Percentiles rank a stretch among this genome's conserved stretches.
Evolutionary conservation across 345 rosid genomes (phyloP).

Genomic region (Laguncularia racemosa): DNA sequence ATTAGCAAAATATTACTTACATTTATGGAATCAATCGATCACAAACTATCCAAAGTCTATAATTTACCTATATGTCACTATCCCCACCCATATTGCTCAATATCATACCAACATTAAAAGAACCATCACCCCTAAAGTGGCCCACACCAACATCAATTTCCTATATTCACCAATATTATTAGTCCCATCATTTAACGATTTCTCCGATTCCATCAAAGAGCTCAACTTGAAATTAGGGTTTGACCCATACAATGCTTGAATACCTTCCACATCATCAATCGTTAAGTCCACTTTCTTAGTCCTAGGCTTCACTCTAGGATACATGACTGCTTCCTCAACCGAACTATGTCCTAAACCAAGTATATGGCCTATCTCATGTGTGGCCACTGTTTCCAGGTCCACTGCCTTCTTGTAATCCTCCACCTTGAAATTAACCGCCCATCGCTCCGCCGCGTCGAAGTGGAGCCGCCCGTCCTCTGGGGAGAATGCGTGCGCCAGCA

Average conservation of each 20-base stretch:
- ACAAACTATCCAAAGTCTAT: too few relatives aligned
- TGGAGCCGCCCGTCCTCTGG: slow-evolving; percentile 87
- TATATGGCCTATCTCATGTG: slow-evolving; percentile 88
- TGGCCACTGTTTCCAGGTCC: slow-evolving; percentile 91
- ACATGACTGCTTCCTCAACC: slow-evolving; percentile 79
- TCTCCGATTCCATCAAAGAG: slow-evolving; percentile 42
- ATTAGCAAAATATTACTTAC: too few relatives aligned
- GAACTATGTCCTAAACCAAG: slow-evolving; percentile 82
- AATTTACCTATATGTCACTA: too few relatives aligned
- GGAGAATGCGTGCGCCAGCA: slow-evolving; percentile 75
- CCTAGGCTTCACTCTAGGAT: slow-evolving; percentile 66
- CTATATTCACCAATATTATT: neutral
- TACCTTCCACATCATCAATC: slow-evolving; percentile 74
- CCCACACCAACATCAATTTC: too few relatives aligned
- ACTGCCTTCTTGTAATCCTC: slow-evolving; percentile 51
- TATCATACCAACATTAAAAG: too few relatives aligned
- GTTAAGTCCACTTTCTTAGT: slow-evolving; percentile 52
- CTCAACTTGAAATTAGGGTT: slow-evolving; percentile 60
- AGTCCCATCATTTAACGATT: slow-evolving; percentile 28
- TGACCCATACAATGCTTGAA: slow-evolving; percentile 66
- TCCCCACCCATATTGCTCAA: too few relatives aligned
- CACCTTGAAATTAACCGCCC: slow-evolving; percentile 49
- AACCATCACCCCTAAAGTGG: too few relatives aligned
- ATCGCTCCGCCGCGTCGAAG: slow-evolving; percentile 69
- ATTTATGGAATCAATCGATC: too few relatives aligned